These are phyloP conservation scores for Phylloporus sp. DNA, from an alignment of 768 basidiomycete genomes.

Conservation along the genomic window DNA sequence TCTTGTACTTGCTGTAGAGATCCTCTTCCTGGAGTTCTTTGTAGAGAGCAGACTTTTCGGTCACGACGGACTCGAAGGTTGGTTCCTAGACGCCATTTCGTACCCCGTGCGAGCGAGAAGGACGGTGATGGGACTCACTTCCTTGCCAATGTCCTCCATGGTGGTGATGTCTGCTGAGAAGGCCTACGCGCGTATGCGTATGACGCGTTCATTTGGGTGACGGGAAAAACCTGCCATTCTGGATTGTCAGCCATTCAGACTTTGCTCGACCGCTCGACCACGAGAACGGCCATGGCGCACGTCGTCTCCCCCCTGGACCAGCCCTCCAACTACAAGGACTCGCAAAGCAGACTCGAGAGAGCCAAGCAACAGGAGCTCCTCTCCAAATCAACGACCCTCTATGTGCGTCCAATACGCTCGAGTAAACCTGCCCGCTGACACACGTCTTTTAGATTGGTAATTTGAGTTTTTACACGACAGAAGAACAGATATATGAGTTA, in stretches of 20 bases:
- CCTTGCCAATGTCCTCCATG: conserved; percentile 91
- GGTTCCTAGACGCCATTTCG: conserved; percentile 57
- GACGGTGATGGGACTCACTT: conserved; percentile 44
- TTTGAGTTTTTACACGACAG: conserved; percentile 90
- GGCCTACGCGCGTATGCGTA: conserved; percentile 10
- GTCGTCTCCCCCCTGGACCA: conserved; percentile 82
- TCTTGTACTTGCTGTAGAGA: conserved; percentile 96
- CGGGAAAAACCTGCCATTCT: conserved; percentile 31
- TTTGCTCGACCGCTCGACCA: background rate
- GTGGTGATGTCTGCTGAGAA: conserved; percentile 15
- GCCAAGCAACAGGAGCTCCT: conserved; percentile 77
- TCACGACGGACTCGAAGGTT: conserved; percentile 81
- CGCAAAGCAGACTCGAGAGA: conserved; percentile 75
- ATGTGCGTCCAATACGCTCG: conserved; percentile 51
- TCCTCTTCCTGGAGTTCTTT: conserved; percentile 88
- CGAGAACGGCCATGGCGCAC: conserved; percentile 62
- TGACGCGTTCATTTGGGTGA: conserved; percentile 26
- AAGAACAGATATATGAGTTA: conserved; percentile 93
- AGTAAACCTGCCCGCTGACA: conserved; percentile 16
- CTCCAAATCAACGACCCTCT: conserved; percentile 80
- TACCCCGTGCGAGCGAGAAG: background rate
- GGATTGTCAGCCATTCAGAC: background rate
- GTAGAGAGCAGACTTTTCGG: conserved; percentile 83
- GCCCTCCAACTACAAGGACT: conserved; percentile 97
- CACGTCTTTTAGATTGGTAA: conserved; percentile 65